Percentiles rank a stretch among this genome's conserved stretches.
These are phyloP conservation scores for Vigna mungo DNA, from an alignment of 306 rosid genomes.

Conservation along the genomic window DNA sequence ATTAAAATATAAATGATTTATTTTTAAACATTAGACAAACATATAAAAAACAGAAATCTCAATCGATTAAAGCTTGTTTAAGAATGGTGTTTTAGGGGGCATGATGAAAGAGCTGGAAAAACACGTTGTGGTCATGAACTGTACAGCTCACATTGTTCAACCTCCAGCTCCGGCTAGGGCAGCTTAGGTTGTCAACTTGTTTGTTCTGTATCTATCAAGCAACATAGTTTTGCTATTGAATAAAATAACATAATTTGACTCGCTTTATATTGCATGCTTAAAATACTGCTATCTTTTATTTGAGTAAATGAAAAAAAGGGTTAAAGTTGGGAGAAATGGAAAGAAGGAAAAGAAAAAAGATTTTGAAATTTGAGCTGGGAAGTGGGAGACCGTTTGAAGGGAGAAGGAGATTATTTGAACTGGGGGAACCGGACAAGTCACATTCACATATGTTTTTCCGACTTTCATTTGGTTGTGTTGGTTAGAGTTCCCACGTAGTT, in stretches of 20 bases:
- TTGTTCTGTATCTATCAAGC: neutral
- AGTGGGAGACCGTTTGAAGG: no score
- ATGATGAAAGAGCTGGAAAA: neutral
- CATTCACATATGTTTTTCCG: no score
- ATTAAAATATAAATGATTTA: no score
- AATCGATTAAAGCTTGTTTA: neutral
- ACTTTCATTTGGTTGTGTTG: no score
- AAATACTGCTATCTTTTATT: neutral
- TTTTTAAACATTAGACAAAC: no score
- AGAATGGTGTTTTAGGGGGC: neutral
- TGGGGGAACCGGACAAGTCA: no score
- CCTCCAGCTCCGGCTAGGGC: neutral
- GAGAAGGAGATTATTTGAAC: no score
- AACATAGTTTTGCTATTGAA: slow-evolving; percentile 16
- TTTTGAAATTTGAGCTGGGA: neutral
- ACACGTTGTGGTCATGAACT: slow-evolving; percentile 29
- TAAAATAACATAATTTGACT: neutral
- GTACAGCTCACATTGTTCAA: slow-evolving; percentile 24
- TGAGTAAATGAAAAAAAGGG: neutral
- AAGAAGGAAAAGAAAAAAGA: no score
- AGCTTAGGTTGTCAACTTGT: slow-evolving; percentile 1
- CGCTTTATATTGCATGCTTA: neutral
- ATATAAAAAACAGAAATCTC: neutral
- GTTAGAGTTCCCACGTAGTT: no score
- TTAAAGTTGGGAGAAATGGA: neutral